Conservation (phyloP, 2,329 filamentous ascomycete genomes). For the Myotisia sp. region DNA sequence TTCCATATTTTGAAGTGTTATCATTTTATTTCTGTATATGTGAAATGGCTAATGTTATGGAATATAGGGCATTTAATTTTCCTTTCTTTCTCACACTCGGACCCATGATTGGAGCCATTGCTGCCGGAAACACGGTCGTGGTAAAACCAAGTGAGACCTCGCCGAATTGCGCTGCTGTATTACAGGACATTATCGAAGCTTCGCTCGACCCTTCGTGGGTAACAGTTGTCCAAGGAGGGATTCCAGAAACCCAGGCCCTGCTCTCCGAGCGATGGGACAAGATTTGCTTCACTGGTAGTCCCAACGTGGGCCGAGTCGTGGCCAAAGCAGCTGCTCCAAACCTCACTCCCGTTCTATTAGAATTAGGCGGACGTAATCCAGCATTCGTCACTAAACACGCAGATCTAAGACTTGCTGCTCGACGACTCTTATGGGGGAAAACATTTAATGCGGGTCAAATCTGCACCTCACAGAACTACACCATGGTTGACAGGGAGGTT, state of each 20-base stretch:
- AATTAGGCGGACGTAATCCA: conserved; percentile 84
- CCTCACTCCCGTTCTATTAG: conserved; percentile 73
- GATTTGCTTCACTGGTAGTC: conserved; percentile 87
- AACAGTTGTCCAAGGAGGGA: conserved; percentile 61
- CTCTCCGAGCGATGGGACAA: conserved; percentile 91
- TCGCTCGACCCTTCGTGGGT: conserved; percentile 67
- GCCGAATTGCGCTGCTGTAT: conserved; percentile 58
- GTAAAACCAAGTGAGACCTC: conserved; percentile 83
- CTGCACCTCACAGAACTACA: conserved; percentile 87
- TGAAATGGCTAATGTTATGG: conserved; percentile 3
- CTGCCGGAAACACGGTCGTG: conserved; percentile 77
- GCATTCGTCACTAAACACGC: conserved; percentile 79
- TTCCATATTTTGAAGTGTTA: background rate
- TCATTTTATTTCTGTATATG: background rate
- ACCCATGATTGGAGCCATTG: conserved; percentile 77
- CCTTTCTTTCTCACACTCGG: conserved; percentile 67
- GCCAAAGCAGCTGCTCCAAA: conserved; percentile 78
- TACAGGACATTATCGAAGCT: conserved; percentile 63
- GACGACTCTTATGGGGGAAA: conserved; percentile 81
- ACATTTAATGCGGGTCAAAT: conserved; percentile 74
- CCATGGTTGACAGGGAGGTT: conserved; percentile 63
- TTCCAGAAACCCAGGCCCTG: conserved; percentile 66
- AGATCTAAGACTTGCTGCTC: conserved; percentile 64
- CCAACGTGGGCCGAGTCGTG: conserved; percentile 68
- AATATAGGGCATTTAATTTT: conserved; percentile 71